phyloP scores from a whole-genome alignment of 805 yeast genomes.

The Kodamaea jinghongensis region DNA sequence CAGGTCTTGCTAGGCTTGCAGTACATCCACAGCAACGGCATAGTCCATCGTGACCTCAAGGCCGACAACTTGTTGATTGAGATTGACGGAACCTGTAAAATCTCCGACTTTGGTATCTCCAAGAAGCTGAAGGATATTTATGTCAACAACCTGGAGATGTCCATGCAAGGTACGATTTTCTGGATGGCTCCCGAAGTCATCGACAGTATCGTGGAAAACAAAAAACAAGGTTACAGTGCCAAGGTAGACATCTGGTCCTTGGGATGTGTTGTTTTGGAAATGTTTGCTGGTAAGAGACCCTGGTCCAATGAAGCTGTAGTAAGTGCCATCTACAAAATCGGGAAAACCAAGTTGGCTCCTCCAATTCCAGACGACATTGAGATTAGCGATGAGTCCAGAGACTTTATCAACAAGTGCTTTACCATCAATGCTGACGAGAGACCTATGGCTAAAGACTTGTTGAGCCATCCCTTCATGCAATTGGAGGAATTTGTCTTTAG shows the following conservation, averaged over 20 bases:
- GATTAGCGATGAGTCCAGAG: conserved; percentile 63
- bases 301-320: conserved; percentile 96
- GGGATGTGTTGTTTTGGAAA: conserved; percentile 95
- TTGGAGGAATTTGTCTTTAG: conserved; percentile 47
- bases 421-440: conserved; percentile 71
- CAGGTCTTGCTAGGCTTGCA: conserved; percentile 84
- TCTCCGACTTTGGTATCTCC: conserved; percentile 95
- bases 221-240: conserved; percentile 91
- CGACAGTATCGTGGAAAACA: conserved; percentile 69
- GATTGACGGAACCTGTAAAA: conserved; percentile 89
- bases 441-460: conserved; percentile 77
- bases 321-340: conserved; percentile 88
- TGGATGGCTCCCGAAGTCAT: conserved; percentile 99
- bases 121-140: conserved; percentile 75
- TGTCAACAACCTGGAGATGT: conserved; percentile 89
- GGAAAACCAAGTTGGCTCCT: conserved; percentile 85
- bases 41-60: conserved; percentile 89
- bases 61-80: conserved; percentile 90
- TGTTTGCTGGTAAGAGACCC: conserved; percentile 97
- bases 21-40: conserved; percentile 85
- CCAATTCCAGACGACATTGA: conserved; percentile 91
- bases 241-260: conserved; percentile 97
- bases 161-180: conserved; percentile 97
- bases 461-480: conserved; percentile 52
- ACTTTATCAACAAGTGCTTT: conserved; percentile 76